phyloP scores from a whole-genome alignment of 139 green algal species.

The Chlamydomonas incerta region DNA sequence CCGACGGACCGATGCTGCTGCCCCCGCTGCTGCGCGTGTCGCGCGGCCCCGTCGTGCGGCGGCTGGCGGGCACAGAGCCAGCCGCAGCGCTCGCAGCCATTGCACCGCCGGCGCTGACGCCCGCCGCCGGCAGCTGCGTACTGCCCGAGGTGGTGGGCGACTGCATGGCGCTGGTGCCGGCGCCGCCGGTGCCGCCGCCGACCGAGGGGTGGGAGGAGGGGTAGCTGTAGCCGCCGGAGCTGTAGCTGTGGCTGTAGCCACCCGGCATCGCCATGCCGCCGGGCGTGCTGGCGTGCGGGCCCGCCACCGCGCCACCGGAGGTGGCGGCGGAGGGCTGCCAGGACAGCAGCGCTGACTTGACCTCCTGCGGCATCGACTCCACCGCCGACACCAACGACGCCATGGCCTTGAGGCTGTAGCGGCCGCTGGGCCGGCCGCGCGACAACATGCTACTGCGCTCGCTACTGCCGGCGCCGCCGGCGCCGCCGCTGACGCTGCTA shows the following conservation, averaged over 20 bases:
- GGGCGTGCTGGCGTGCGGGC: too few species aligned
- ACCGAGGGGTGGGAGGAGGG: background rate
- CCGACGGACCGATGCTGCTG: background rate
- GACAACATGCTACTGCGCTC: background rate
- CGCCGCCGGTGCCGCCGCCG: too few species aligned
- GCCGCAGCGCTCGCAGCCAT: background rate
- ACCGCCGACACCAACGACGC: background rate
- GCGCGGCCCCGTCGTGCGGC: background rate
- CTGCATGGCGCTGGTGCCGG: too few species aligned
- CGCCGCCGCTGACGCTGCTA: background rate
- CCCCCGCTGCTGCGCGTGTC: background rate
- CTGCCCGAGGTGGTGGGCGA: too few species aligned
- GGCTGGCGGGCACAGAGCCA: background rate
- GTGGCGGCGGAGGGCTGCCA: background rate
- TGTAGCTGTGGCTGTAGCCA: background rate
- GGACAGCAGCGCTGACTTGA: background rate
- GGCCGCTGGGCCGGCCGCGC: background rate
- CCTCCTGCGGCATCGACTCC: background rate
- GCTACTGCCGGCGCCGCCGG: background rate
- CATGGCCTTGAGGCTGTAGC: slow-evolving; percentile 3
- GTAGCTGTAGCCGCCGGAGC: background rate
- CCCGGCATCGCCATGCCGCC: too few species aligned
- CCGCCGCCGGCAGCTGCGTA: too few species aligned
- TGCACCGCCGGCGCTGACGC: too few species aligned
- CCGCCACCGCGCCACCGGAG: too few species aligned